Percentiles rank a stretch among this genome's conserved stretches.
These are phyloP conservation scores for Claviceps quebecensis DNA, from an alignment of 2,329 filamentous ascomycete genomes.

Conservation along the genomic window DNA sequence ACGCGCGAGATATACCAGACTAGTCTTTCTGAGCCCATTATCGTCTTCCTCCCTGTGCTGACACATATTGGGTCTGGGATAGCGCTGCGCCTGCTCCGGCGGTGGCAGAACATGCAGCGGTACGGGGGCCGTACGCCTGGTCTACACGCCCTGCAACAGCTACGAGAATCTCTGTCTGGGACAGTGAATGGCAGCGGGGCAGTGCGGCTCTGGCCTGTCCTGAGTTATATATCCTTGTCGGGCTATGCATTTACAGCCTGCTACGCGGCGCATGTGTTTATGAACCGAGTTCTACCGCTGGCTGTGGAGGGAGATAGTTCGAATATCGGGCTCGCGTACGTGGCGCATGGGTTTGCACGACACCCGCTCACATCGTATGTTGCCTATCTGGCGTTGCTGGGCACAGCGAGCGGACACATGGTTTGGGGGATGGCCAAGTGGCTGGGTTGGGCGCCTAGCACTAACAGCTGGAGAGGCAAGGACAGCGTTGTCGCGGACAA, in stretches of 20 bases:
- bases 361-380: slow-evolving; percentile 52
- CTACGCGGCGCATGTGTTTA: slow-evolving; percentile 55
- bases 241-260: slow-evolving; percentile 59
- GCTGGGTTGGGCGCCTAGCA: slow-evolving; percentile 50
- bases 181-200: slow-evolving; percentile 18
- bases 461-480: slow-evolving; percentile 31
- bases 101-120: slow-evolving; percentile 53
- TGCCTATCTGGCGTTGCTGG: slow-evolving; percentile 56
- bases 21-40: slow-evolving; percentile 60
- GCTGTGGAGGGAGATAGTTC: slow-evolving; percentile 70
- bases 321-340: slow-evolving; percentile 71
- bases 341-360: slow-evolving; percentile 70
- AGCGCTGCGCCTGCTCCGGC: slow-evolving; percentile 59
- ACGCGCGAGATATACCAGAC: slow-evolving; percentile 89
- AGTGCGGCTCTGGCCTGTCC: slow-evolving; percentile 45
- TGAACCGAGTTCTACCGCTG: slow-evolving; percentile 65
- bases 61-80: slow-evolving; percentile 68
- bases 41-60: slow-evolving; percentile 61
- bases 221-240: slow-evolving; percentile 56
- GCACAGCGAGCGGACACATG: slow-evolving; percentile 59
- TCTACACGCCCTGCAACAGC: slow-evolving; percentile 27
- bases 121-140: slow-evolving; percentile 58
- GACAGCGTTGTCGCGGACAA: slow-evolving; percentile 32
- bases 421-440: slow-evolving; percentile 78
- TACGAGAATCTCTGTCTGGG: slow-evolving; percentile 18